Evolutionary conservation across 2,329 filamentous ascomycete species (phyloP).

Genomic region (Ophiostoma piceae): DNA sequence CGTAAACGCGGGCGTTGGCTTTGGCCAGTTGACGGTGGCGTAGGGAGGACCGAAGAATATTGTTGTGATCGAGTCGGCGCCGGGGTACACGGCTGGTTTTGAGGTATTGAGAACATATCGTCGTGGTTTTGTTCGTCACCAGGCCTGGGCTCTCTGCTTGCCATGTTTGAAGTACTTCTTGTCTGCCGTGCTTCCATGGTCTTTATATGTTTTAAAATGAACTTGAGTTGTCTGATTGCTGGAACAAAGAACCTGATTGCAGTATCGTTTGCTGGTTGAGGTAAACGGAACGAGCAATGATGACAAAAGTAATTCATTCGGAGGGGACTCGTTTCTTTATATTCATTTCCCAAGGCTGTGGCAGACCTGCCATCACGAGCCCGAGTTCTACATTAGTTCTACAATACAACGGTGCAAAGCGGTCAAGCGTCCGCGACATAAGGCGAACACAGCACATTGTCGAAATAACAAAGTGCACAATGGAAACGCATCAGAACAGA

Average conservation of each 20-base stretch:
- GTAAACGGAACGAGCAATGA: neutral
- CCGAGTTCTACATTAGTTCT: neutral
- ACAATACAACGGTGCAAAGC: neutral
- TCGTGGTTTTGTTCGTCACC: neutral
- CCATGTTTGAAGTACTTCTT: neutral
- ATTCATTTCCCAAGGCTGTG: neutral
- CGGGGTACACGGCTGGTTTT: neutral
- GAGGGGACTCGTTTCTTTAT: neutral
- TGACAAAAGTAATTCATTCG: neutral
- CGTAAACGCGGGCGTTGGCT: neutral
- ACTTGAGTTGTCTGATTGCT: neutral
- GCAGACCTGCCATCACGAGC: neutral
- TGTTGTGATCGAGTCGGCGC: neutral
- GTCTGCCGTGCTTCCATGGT: neutral
- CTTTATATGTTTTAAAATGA: neutral
- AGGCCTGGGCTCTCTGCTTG: neutral
- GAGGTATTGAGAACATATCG: neutral
- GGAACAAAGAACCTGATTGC: neutral
- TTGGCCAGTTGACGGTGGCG: neutral
- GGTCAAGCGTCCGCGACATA: neutral
- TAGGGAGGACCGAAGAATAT: neutral
- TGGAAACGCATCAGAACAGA: neutral
- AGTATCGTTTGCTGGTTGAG: neutral
- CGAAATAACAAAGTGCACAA: neutral
- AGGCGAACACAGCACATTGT: neutral